phyloP scores from a whole-genome alignment of 1,139 yeast species.

The Candida sanyaensis region DNA sequence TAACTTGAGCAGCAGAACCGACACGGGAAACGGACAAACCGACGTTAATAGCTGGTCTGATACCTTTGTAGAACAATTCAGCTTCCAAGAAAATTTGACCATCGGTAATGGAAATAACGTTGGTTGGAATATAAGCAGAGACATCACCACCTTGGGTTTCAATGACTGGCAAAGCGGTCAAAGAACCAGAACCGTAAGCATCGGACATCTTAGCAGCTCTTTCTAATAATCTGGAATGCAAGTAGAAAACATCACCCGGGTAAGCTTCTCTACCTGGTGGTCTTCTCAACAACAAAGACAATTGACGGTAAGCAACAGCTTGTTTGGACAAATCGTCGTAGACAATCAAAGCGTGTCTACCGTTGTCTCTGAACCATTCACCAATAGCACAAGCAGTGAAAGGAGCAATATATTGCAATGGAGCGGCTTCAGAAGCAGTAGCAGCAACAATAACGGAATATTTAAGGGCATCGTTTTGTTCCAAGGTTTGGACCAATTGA shows the following conservation, averaged over 20 bases:
- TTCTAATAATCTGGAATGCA: slow-evolving; percentile 93
- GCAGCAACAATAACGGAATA: slow-evolving; percentile 99
- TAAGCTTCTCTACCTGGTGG: slow-evolving; percentile 97
- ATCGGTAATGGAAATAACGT: slow-evolving; percentile 95
- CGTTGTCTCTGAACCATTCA: slow-evolving; percentile 99
- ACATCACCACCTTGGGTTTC: slow-evolving; percentile 99
- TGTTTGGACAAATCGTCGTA: slow-evolving; percentile 98
- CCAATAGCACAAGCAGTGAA: slow-evolving; percentile 99
- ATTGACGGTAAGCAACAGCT: slow-evolving; percentile 99
- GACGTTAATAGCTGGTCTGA: slow-evolving; percentile 99
- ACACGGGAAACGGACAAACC: slow-evolving; percentile 99
- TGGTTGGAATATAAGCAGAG: slow-evolving; percentile 96
- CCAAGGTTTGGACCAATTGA: slow-evolving; percentile 98
- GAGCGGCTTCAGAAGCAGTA: slow-evolving; percentile 99
- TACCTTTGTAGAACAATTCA: slow-evolving; percentile 99
- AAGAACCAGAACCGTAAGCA: slow-evolving; percentile 87
- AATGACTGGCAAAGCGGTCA: slow-evolving; percentile 94
- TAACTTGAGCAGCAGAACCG: slow-evolving; percentile 99
- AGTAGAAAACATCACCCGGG: slow-evolving; percentile 97
- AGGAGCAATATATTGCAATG: slow-evolving; percentile 99
- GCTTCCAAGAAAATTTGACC: slow-evolving; percentile 99
- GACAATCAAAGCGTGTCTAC: slow-evolving; percentile 95
- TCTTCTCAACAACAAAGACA: slow-evolving; percentile 95
- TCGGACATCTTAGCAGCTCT: slow-evolving; percentile 98
- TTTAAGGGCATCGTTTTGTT: slow-evolving; percentile 96